phyloP scores from a whole-genome alignment of 805 yeast genomes.

The Teunomyces gatunensis region DNA sequence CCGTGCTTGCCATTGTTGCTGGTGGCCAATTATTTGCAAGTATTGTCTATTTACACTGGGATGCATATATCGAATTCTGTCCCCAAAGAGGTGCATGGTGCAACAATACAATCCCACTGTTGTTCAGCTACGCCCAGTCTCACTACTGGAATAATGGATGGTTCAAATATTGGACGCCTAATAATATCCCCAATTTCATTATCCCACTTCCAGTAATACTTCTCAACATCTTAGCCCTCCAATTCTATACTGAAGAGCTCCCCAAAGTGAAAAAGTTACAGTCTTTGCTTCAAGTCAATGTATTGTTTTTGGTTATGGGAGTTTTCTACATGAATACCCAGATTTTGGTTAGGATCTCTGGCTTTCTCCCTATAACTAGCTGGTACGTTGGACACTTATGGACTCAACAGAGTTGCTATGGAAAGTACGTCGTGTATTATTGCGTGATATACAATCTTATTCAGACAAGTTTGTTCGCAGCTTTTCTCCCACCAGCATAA shows the following conservation, averaged over 20 bases:
- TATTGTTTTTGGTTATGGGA: conserved; percentile 48
- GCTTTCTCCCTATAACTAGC: conserved; percentile 71
- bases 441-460: conserved; percentile 60
- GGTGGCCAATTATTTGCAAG: conserved; percentile 55
- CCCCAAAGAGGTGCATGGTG: conserved; percentile 84
- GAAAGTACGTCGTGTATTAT: conserved; percentile 36
- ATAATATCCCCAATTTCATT: conserved; percentile 79
- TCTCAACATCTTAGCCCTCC: conserved; percentile 41
- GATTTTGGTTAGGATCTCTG: conserved; percentile 73
- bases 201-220: conserved; percentile 68
- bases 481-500: conserved; percentile 93
- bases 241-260: conserved; percentile 31
- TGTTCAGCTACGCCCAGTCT: conserved; percentile 69
- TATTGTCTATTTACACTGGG: conserved; percentile 45
- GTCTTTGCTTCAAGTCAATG: conserved; percentile 44
- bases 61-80: conserved; percentile 62
- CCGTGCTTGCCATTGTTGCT: conserved; percentile 40
- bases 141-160: conserved; percentile 87
- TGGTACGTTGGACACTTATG: conserved; percentile 60
- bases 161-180: conserved; percentile 74
- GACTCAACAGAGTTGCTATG: conserved; percentile 13
- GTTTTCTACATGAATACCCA: conserved; percentile 77
- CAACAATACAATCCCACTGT: conserved; percentile 47
- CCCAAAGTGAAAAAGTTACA: conserved; percentile 21
- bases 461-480: conserved; percentile 73